Percentiles rank a stretch among this genome's conserved stretches.
Conservation (phyloP, 345 rosid species). For the Durio zibethinus region DNA sequence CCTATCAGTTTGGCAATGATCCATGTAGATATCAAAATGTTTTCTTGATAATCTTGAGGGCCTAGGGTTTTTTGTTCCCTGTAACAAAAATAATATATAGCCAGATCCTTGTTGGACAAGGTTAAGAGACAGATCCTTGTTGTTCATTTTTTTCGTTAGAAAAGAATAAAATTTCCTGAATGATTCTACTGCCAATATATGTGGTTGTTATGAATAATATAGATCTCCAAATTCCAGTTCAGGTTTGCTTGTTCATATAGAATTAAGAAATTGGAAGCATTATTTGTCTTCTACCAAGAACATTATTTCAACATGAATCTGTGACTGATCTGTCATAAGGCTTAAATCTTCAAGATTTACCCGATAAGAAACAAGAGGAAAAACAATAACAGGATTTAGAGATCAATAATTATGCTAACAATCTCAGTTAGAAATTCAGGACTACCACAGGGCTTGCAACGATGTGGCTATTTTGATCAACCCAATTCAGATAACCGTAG, state of each 20-base stretch:
- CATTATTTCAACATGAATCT: not conserved
- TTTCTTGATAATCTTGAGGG: no score
- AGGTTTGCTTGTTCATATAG: not conserved
- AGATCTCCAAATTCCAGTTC: not conserved
- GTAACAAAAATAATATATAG: no score
- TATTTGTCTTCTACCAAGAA: not conserved
- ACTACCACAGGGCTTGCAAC: constrained; percentile 44
- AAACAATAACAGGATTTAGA: not conserved
- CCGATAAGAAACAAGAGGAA: not conserved
- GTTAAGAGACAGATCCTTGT: not conserved
- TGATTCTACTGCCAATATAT: not conserved
- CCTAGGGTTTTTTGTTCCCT: no score
- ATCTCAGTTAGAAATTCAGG: not conserved
- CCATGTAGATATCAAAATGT: no score
- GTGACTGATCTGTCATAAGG: not conserved
- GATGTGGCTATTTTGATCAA: constrained; percentile 30
- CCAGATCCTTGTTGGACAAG: not conserved
- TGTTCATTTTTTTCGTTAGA: not conserved
- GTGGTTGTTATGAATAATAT: not conserved
- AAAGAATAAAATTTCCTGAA: not conserved
- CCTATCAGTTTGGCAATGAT: not conserved
- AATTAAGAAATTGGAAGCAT: not conserved
- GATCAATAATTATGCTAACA: not conserved
- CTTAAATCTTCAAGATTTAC: not conserved
- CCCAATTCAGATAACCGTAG: constrained; percentile 28